Percentiles rank a stretch among this genome's conserved stretches.
These are phyloP conservation scores for Hypomyces perniciosus DNA, from an alignment of 2,329 filamentous ascomycete genomes.

Conservation along the genomic window DNA sequence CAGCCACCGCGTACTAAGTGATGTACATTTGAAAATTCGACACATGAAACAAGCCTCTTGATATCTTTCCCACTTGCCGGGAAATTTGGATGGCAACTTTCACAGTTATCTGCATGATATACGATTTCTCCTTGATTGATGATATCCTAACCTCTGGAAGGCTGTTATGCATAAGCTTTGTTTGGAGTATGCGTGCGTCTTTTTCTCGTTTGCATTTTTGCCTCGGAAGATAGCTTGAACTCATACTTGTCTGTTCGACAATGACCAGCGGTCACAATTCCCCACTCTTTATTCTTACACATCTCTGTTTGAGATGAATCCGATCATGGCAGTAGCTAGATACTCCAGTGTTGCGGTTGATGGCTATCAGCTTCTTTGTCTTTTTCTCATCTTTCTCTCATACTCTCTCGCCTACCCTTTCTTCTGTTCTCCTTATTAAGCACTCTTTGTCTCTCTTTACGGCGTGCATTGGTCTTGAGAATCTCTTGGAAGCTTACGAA, in stretches of 20 bases:
- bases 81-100: not conserved
- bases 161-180: not conserved
- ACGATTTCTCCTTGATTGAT: not conserved
- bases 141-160: not conserved
- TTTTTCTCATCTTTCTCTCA: not conserved
- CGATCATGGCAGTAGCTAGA: not conserved
- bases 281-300: not conserved
- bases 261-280: not conserved
- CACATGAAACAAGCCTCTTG: not conserved
- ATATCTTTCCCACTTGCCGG: not conserved
- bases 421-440: not conserved
- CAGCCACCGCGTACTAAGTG: constrained; percentile 34
- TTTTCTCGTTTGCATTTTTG: not conserved
- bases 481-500: not conserved
- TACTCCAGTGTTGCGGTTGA: not conserved
- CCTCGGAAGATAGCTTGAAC: not conserved
- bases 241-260: not conserved
- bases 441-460: not conserved
- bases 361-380: not conserved
- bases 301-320: not conserved
- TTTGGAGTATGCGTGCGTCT: not conserved
- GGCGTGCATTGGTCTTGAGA: not conserved
- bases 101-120: not conserved
- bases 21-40: not conserved
- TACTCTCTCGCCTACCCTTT: not conserved